Evolutionary conservation across 108 stramenopile genomes (phyloP).

Genomic region (Parietichytrium sp.): DNA sequence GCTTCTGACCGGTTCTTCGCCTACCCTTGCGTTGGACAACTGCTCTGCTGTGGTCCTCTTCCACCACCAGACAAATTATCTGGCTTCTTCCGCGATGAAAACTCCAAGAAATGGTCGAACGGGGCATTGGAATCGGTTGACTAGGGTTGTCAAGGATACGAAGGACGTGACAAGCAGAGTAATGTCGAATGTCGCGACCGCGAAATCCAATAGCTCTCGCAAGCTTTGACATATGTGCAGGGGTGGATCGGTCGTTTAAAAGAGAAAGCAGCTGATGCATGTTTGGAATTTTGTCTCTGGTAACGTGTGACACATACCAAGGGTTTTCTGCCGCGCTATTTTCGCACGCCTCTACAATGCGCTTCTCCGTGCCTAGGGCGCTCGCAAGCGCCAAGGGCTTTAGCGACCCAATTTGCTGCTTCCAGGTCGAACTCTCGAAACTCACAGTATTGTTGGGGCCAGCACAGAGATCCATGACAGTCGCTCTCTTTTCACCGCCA

Average conservation of each 20-base stretch:
- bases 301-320: no score
- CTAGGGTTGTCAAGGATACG: neutral
- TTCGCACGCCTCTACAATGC: neutral
- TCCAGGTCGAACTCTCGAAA: slow-evolving; percentile 1
- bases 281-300: neutral
- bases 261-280: neutral
- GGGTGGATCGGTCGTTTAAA: neutral
- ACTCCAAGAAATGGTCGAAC: neutral
- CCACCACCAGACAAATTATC: neutral
- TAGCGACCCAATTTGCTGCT: neutral
- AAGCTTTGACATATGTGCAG: neutral
- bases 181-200: neutral
- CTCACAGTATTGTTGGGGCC: slow-evolving; percentile 11
- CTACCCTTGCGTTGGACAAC: no score
- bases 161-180: neutral
- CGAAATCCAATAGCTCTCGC: slow-evolving; percentile 18
- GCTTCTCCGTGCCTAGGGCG: neutral
- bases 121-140: neutral
- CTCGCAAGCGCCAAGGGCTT: slow-evolving; percentile 7
- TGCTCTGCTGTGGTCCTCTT: no score
- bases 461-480: slow-evolving; percentile 15
- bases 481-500: neutral
- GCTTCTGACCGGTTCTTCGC: no score
- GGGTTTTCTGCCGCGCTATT: neutral
- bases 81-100: neutral